These are phyloP conservation scores for Chamaecrista fasciculata DNA, from an alignment of 306 rosid genomes.

Conservation along the genomic window DNA sequence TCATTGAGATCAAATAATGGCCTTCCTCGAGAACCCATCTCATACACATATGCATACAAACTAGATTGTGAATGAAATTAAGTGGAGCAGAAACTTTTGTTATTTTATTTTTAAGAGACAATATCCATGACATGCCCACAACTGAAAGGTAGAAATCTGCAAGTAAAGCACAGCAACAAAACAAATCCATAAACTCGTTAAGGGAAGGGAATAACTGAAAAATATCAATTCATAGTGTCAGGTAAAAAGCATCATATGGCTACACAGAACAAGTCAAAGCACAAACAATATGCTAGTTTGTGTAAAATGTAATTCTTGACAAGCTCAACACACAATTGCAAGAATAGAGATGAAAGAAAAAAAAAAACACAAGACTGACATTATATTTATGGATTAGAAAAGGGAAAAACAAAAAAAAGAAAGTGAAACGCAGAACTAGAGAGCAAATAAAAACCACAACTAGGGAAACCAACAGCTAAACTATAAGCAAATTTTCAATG, in stretches of 20 bases:
- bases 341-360: neutral
- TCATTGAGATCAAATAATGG: slow-evolving; percentile 92
- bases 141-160: slow-evolving; percentile 24
- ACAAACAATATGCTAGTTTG: neutral
- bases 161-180: slow-evolving; percentile 12
- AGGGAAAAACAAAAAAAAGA: neutral
- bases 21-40: slow-evolving; percentile 97
- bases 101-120: slow-evolving; percentile 35
- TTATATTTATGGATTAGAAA: neutral
- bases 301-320: neutral
- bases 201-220: neutral
- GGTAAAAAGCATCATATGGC: neutral
- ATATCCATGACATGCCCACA: slow-evolving; percentile 53
- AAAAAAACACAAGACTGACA: neutral
- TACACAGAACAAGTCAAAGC: neutral
- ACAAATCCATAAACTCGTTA: neutral
- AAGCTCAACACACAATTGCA: neutral
- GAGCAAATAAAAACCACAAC: neutral
- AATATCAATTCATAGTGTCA: neutral
- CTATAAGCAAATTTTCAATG: neutral
- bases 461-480: neutral
- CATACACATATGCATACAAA: slow-evolving; percentile 76
- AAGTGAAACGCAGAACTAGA: neutral
- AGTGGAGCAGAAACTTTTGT: slow-evolving; percentile 26
- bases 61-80: slow-evolving; percentile 34